Base-by-base conservation (phyloP, 1,284 basidiomycete genomes). In the Pyrrhoderma noxium region DNA sequence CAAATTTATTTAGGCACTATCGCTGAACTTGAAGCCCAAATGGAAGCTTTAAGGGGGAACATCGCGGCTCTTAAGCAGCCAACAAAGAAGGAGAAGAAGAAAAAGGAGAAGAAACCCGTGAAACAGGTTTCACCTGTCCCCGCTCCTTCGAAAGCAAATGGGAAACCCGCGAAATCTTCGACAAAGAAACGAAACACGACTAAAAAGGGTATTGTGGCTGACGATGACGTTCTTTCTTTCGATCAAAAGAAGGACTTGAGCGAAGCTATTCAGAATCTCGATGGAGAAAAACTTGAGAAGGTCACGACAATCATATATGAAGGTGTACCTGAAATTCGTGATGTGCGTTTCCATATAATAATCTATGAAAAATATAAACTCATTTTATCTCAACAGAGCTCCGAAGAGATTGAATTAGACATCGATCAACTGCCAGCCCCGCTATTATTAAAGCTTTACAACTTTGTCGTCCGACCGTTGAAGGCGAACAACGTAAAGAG, bases 171-270 rank as follows among this genome's bases (percentile, higher is more conserved):
- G 56, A 71, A 65, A 59, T 57, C 51, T 21, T 60, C 67, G 14
- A 72, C 71, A 61, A 80, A 77, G 64, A 82, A 77, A 65, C 80
- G 75, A 64, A 60, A 51, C 34, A 47, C 45, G 27, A 65, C 67
- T 57, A 65, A 67, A 58, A 72, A 70, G 62, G 62, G 62, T 60
- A 21, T 63, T 13, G 63, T 65, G 25, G 55, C 65, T 27, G 84
- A 88, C 61, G 85, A 89, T 59, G 83, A 85, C 48, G 72, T 70
- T 0, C 70, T 96, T 31, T 86, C 89, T 38, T 90, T 94, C 64
- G 88, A 92, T 60, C 93, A 96, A 73, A 96, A 97, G 82, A 92
- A 94, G 70, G 91, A 96, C 64, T 73, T 97, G 52, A 94, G 92
- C 60, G 90, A 94, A 66, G 89, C 92, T 50, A 97, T 97, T 60